Percentiles rank a stretch among this genome's conserved stretches.
These are phyloP conservation scores for Aspergillus sp. DNA, from an alignment of 2,329 filamentous ascomycete genomes.

Conservation along the genomic window DNA sequence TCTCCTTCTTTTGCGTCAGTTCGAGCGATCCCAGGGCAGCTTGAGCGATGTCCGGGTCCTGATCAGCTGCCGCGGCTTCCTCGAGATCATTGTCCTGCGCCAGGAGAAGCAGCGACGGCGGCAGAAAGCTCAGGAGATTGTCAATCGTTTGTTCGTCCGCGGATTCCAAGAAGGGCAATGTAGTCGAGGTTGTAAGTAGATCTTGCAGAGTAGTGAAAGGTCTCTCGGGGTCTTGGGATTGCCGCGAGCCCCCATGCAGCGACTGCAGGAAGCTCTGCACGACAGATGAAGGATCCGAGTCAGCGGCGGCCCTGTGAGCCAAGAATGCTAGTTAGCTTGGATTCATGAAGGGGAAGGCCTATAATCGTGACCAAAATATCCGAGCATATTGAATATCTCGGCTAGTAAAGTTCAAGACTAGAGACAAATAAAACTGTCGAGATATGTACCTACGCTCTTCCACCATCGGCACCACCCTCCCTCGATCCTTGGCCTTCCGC, in stretches of 20 bases:
- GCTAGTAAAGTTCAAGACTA: constrained; percentile 11
- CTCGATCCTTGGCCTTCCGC: constrained; percentile 85
- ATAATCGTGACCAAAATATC: background rate
- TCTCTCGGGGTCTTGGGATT: constrained; percentile 57
- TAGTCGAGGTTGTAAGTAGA: constrained; percentile 75
- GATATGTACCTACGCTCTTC: constrained; percentile 92
- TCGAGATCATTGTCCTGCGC: constrained; percentile 67
- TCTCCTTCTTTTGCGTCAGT: constrained; percentile 72
- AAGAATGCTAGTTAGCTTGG: constrained; percentile 42
- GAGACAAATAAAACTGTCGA: constrained; percentile 29
- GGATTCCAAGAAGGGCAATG: constrained; percentile 73
- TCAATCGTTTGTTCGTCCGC: constrained; percentile 68
- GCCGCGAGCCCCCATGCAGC: constrained; percentile 61
- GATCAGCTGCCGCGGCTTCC: constrained; percentile 64
- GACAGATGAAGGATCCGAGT: constrained; percentile 71
- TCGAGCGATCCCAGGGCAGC: constrained; percentile 74
- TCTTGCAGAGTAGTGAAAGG: constrained; percentile 83
- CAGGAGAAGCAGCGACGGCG: constrained; percentile 74
- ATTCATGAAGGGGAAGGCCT: background rate
- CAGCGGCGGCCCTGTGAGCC: constrained; percentile 58
- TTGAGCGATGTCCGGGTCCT: constrained; percentile 67
- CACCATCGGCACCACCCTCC: constrained; percentile 93
- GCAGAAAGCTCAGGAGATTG: constrained; percentile 74
- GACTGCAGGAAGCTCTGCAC: constrained; percentile 90
- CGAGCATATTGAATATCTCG: background rate